Evolutionary conservation across 164 flowering plant genomes (phyloP), one percentile per base, ranked within the genome.

Genomic region (Piper longum): DNA sequence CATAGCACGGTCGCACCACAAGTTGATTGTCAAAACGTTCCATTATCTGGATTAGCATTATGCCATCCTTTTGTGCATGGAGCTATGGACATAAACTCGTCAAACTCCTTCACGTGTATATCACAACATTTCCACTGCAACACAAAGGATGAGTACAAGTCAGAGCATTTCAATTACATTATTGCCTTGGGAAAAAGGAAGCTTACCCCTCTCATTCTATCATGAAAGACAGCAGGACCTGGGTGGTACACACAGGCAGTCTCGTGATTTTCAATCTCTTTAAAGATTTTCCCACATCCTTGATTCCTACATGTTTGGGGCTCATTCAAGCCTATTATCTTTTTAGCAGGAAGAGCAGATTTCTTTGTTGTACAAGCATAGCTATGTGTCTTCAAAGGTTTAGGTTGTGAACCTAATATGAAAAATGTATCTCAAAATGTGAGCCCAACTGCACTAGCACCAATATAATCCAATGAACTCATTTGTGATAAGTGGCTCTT

Each of bases 121-220:
- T 88, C 85, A 48, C 99, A 90, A 71, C 99, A 93, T 75, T 87
- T 85, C 99, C 99, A 93, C 99, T 90, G 82, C 82, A 83, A 73
- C 56, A 43, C 41, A 61, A 14, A 36, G 7, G 62, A 7, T 42
- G 5, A 11, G 2, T 9, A 48, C 52, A 48, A 48, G 52, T 48
- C 52, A 48, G 14, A 48, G 14, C 52, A 48, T 2, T 48, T 5
- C 14, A 48, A 2, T 3, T 5, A 9, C 11, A 48, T 48, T 3
- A 48, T 48, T 48, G 14, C 9, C 14, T 48, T 48, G n/a, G 62
- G 44, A 41, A 41, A 39, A 7, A 16, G 26, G 12, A 2, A 41
- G 5, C 85, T 52, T 66, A 90, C 99, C 87, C 91, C 97, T 81
- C 79, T 82, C 77, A 80, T 62, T 44, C 99, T 74, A 67, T 90